Evolutionary conservation across 2,329 filamentous ascomycete genomes (phyloP).

Genomic region (Aspergillus uvarum): DNA sequence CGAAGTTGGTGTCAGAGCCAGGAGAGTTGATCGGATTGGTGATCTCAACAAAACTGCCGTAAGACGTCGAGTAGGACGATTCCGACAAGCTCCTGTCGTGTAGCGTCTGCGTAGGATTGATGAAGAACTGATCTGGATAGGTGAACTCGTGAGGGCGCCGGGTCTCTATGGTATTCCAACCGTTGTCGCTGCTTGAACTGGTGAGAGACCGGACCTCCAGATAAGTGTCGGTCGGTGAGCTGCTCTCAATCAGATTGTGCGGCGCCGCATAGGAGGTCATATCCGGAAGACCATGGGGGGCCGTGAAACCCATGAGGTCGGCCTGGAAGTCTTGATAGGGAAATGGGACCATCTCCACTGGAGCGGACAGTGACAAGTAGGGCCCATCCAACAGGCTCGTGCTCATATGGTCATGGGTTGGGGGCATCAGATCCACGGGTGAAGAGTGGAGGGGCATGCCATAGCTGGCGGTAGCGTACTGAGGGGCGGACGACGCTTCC

Average conservation of each 20-base stretch:
- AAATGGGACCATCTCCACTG: slow-evolving; percentile 64
- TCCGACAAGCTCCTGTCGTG: slow-evolving; percentile 86
- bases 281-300: slow-evolving; percentile 47
- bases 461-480: slow-evolving; percentile 60
- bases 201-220: slow-evolving; percentile 81
- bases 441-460: slow-evolving; percentile 45
- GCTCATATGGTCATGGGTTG: slow-evolving; percentile 62
- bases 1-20: slow-evolving; percentile 71
- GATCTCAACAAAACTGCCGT: slow-evolving; percentile 80
- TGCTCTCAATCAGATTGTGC: slow-evolving; percentile 48
- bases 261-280: slow-evolving; percentile 41
- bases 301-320: slow-evolving; percentile 59
- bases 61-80: slow-evolving; percentile 73
- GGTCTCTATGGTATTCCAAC: slow-evolving; percentile 80
- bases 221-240: slow-evolving; percentile 75
- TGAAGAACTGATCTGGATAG: slow-evolving; percentile 67
- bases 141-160: slow-evolving; percentile 70
- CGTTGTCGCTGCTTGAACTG: slow-evolving; percentile 78
- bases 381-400: slow-evolving; percentile 62
- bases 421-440: slow-evolving; percentile 57
- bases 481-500: slow-evolving; percentile 55
- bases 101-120: slow-evolving; percentile 87
- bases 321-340: slow-evolving; percentile 79
- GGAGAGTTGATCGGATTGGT: slow-evolving; percentile 80
- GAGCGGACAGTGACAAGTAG: slow-evolving; percentile 56